phyloP scores from a whole-genome alignment of 176 grass and related monocot species.

The Canna indica region DNA sequence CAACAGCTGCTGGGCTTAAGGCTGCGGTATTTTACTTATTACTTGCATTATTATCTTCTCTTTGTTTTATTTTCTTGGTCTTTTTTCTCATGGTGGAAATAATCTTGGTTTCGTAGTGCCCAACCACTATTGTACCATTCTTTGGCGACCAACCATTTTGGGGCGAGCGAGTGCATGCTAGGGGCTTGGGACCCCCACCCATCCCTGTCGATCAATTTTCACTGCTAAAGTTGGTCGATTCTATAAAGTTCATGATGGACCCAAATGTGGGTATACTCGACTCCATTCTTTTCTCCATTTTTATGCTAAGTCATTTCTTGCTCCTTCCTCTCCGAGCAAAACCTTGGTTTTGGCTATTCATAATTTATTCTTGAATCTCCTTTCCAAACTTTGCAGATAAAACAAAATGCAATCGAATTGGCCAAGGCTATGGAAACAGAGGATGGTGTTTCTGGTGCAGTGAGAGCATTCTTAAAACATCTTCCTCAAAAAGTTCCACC shows the following conservation, averaged over 20 bases:
- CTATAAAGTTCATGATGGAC: constrained; percentile 69
- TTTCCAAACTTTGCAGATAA: constrained; percentile 25
- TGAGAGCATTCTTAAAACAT: constrained; percentile 77
- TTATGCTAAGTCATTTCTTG: background rate
- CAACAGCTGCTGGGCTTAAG: constrained; percentile 89
- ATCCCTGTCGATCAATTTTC: constrained; percentile 80
- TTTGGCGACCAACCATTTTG: constrained; percentile 96
- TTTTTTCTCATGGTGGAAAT: background rate
- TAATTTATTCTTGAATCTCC: background rate
- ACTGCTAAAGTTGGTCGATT: constrained; percentile 64
- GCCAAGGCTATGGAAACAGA: constrained; percentile 74
- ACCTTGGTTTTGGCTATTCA: background rate
- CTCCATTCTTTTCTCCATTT: background rate
- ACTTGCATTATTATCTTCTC: background rate
- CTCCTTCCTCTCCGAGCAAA: background rate
- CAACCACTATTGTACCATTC: constrained; percentile 92
- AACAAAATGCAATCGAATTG: constrained; percentile 55
- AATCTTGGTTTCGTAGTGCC: constrained; percentile 52
- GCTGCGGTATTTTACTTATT: constrained; percentile 45
- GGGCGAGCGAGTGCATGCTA: constrained; percentile 81
- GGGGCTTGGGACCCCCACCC: constrained; percentile 68
- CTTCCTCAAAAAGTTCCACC: constrained; percentile 32
- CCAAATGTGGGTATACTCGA: constrained; percentile 30
- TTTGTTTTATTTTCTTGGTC: background rate
- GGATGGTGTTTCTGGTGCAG: constrained; percentile 67